Percentiles rank a stretch among this genome's conserved stretches.
These are phyloP conservation scores for Cryphonectria naterciae DNA, from an alignment of 2,329 filamentous ascomycete species.

Conservation along the genomic window DNA sequence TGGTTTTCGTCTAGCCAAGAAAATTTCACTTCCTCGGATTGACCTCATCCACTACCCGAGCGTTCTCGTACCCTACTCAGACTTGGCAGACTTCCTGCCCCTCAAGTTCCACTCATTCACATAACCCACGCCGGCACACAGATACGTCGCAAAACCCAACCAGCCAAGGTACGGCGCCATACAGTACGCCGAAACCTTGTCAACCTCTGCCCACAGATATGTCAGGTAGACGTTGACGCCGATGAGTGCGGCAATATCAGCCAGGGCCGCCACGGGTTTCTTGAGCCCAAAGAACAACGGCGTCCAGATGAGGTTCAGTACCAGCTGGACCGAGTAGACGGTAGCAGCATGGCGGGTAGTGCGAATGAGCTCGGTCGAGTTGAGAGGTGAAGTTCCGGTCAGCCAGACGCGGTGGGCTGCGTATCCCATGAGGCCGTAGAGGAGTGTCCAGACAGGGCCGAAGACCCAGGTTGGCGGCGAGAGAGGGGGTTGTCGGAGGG, in stretches of 20 bases:
- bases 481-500: slow-evolving; percentile 70
- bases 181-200: slow-evolving; percentile 73
- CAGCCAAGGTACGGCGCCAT: slow-evolving; percentile 85
- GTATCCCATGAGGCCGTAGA: slow-evolving; percentile 84
- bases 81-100: slow-evolving; percentile 38
- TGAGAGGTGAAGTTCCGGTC: slow-evolving; percentile 60
- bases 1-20: not conserved
- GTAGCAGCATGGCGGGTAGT: slow-evolving; percentile 71
- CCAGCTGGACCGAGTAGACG: slow-evolving; percentile 84
- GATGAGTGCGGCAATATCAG: slow-evolving; percentile 73
- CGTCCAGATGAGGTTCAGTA: slow-evolving; percentile 86
- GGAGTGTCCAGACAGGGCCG: slow-evolving; percentile 66
- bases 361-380: slow-evolving; percentile 55
- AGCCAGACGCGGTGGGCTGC: slow-evolving; percentile 78
- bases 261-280: slow-evolving; percentile 72
- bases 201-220: slow-evolving; percentile 75
- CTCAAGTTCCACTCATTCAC: slow-evolving; percentile 70
- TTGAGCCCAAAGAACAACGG: slow-evolving; percentile 86
- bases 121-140: slow-evolving; percentile 70
- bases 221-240: slow-evolving; percentile 75
- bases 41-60: not conserved
- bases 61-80: slow-evolving; percentile 24
- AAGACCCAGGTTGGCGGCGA: slow-evolving; percentile 65
- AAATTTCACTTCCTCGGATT: not conserved
- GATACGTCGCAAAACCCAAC: slow-evolving; percentile 85